Base-by-base conservation (phyloP, 805 yeast species). In the Teunomyces barrocoloradensis region DNA sequence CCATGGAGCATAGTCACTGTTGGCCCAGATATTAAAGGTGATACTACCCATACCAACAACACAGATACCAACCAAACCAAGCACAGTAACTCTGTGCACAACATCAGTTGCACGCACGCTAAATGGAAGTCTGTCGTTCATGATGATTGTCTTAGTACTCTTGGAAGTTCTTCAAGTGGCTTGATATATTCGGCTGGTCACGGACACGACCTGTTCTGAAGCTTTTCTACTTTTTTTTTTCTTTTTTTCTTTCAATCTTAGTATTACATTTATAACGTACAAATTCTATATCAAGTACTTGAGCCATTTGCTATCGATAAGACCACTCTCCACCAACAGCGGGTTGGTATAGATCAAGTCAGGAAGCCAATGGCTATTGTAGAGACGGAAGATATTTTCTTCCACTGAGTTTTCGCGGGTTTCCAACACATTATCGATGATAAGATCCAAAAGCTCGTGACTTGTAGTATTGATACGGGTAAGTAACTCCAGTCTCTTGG, bases 31-130 rank as follows among this genome's bases (percentile, higher is more conserved):
- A 55, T 73, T 73, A 60, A 68, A 73, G 6, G 64, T 32, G 27
- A 71, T 65, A 47, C 72, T 58, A 27, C 75, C 76, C 20, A 66
- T 39, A 11, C 76, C 77, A 45, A 68, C 66, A 44, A 67, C 66
- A 53, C 73, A 68, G 54, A 72, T 63, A 2, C 77, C 77, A 28
- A 69, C 67, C 40, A 69, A 55, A 6, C 73, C 75, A 33, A 71
- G 66, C 7, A 73, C 75, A 5, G 75, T 60, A 32, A 68, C 53
- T 60, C 78, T 67, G 58, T 73, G 78, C 28, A 72, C 60, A 35
- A 65, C 65, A 53, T 73, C 78, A 43, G 78, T 72, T 33, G 69
- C 64, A 59, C 77, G 73, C 21, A 72, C 78, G 47, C 66, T 60
- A 42, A 68, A 61, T 43, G 78, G 77, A 52, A 70, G 69, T 56